Evolutionary conservation across 176 grass and related monocot species (phyloP), one percentile per base, ranked within the genome.

Genomic region (Tuctoria greenei): DNA sequence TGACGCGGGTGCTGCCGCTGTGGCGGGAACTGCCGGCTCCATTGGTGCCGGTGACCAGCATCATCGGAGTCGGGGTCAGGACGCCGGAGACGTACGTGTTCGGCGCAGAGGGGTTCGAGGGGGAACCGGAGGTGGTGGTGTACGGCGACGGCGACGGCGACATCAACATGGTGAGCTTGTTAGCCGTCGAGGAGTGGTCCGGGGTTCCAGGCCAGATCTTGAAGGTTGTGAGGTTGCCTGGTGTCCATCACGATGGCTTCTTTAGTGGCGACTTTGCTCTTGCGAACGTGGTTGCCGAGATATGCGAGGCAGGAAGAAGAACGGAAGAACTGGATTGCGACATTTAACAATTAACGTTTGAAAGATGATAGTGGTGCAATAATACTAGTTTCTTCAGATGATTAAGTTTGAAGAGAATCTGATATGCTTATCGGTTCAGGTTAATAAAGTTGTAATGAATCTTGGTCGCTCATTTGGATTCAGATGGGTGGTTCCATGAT

Each of bases 81-180:
- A 93, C 91, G 51, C 84, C 81, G 38, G 83, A 90, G 64, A 80
- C 16, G 69, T 73, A 73, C 57, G 55, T 85, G 16, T 93, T 85
- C 27, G 69, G 78, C 27, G 11, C 31, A 40, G 74, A 61, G 1
- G 81, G 88, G 26, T 87, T 93, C 64, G 42, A 70, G 12, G 84
- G 61, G 52, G n/a, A 16, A 0, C 81, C 88, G 6, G 81, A 82
- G 70, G 81, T 93, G 64, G 81, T 93, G 64, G 73, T 81, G 60
- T 88, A 85, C 60, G 85, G 88, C 8, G 91, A 93, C 25, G 91
- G 91, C 18, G 91, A 93, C 28, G 91, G 91, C 16, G 67, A 76
- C 47, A 81, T 93, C 31, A 93, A 90, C 68, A n/a, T 72, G 77
- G 81, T 85, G 25, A 93, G 88, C 74, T 65, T 93, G 4, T 62